Percentiles rank a stretch among this genome's conserved stretches.
phyloP scores from a whole-genome alignment of 148 eudicot genomes.

The Cornus kousa region DNA sequence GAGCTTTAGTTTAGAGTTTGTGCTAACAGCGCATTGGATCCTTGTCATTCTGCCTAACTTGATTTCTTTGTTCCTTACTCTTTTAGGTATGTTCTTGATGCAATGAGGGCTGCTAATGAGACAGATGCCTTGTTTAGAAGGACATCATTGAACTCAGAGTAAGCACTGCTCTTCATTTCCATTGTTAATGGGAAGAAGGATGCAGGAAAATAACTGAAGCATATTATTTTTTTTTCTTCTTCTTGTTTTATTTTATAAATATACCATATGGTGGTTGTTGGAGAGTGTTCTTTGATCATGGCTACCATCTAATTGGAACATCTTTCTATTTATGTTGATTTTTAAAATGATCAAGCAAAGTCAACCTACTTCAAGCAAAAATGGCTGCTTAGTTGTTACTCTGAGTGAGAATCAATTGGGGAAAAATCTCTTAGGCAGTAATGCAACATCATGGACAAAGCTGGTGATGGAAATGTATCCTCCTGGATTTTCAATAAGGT shows the following conservation, averaged over 20 bases:
- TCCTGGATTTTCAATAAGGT: slow-evolving; percentile 74
- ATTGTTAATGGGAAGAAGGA: background rate
- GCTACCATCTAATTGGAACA: slow-evolving; percentile 15
- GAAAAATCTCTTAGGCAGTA: slow-evolving; percentile 44
- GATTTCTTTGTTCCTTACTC: background rate
- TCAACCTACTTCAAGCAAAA: slow-evolving; percentile 84
- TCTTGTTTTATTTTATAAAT: background rate
- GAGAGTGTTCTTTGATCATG: background rate
- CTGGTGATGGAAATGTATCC: slow-evolving; percentile 84
- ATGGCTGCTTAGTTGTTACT: slow-evolving; percentile 45
- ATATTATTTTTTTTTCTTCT: background rate
- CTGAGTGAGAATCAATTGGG: slow-evolving; percentile 48
- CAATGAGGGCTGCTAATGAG: slow-evolving; percentile 70
- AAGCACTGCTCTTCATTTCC: slow-evolving; percentile 23
- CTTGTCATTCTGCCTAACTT: background rate
- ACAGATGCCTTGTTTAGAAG: slow-evolving; percentile 42
- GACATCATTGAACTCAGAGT: slow-evolving; percentile 54
- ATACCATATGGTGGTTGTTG: background rate
- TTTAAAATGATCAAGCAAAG: slow-evolving; percentile 80
- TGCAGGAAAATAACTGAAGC: background rate
- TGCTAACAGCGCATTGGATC: background rate
- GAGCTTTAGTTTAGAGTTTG: background rate
- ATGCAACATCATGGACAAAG: slow-evolving; percentile 66
- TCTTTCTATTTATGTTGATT: slow-evolving; percentile 15
- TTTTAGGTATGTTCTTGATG: slow-evolving; percentile 76